Evolutionary conservation across 306 rosid genomes (phyloP).

Genomic region (Aeschynomene evenia): DNA sequence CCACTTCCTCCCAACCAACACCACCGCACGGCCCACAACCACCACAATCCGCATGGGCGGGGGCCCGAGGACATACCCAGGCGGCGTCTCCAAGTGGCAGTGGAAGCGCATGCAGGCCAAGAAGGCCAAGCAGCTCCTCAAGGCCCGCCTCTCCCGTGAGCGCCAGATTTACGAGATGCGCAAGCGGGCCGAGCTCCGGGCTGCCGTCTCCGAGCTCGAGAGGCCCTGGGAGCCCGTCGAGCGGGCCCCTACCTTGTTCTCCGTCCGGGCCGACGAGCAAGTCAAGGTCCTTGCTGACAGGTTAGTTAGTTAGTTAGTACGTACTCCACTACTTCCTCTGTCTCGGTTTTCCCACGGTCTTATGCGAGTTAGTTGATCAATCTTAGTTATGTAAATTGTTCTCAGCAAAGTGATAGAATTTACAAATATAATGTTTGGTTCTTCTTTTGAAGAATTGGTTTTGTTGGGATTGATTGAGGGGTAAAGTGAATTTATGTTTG

Average conservation of each 20-base stretch:
- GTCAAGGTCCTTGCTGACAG: slow-evolving; percentile 88
- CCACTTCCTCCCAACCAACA: not conserved
- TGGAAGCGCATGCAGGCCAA: slow-evolving; percentile 96
- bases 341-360: too few species aligned
- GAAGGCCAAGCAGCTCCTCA: slow-evolving; percentile 82
- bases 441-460: too few species aligned
- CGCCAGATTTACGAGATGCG: slow-evolving; percentile 97
- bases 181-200: slow-evolving; percentile 85
- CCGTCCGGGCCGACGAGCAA: slow-evolving; percentile 80
- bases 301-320: too few species aligned
- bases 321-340: too few species aligned
- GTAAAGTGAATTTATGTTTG: too few species aligned
- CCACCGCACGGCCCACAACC: not conserved
- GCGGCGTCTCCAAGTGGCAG: slow-evolving; percentile 96
- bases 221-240: slow-evolving; percentile 90
- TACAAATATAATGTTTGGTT: too few species aligned
- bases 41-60: slow-evolving; percentile 90
- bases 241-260: slow-evolving; percentile 69
- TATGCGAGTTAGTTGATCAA: not conserved
- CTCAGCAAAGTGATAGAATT: too few species aligned
- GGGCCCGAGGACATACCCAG: slow-evolving; percentile 92
- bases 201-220: slow-evolving; percentile 88
- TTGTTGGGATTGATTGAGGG: too few species aligned
- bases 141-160: slow-evolving; percentile 80
- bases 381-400: not conserved